Conservation (phyloP, 129 eudicot species). For the Chrysanthemum lavandulifolium region DNA sequence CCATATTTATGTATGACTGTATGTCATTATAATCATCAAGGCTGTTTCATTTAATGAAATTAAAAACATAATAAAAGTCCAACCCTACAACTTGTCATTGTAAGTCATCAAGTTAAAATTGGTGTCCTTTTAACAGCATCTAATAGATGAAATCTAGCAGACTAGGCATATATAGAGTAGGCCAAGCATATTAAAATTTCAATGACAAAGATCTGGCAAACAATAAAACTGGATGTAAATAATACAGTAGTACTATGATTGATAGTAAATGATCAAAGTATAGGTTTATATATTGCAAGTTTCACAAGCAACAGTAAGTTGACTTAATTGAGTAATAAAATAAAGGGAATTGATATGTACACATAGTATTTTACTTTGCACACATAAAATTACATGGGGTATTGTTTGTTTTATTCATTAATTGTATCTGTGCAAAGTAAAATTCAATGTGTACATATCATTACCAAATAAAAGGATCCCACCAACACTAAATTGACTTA, state of each 20-base stretch:
- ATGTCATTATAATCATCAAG: too few relatives aligned
- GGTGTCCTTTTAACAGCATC: constrained; percentile 5
- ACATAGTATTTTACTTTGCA: too few relatives aligned
- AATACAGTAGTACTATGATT: not conserved
- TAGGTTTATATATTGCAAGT: not conserved
- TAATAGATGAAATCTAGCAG: constrained; percentile 16
- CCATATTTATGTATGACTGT: too few relatives aligned
- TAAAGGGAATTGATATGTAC: too few relatives aligned
- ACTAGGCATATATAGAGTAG: constrained; percentile 2
- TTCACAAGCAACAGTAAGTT: not conserved
- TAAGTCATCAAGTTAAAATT: not conserved
- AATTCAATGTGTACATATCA: too few relatives aligned
- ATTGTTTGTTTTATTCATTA: too few relatives aligned
- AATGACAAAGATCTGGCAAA: constrained; percentile 5
- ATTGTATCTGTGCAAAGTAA: too few relatives aligned
- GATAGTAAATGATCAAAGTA: not conserved
- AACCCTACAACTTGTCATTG: not conserved
- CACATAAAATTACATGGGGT: too few relatives aligned
- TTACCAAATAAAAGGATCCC: not conserved
- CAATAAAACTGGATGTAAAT: not conserved
- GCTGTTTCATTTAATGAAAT: too few relatives aligned
- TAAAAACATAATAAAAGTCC: not conserved
- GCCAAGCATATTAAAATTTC: not conserved
- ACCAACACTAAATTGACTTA: not conserved
- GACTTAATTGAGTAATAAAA: not conserved